Evolutionary conservation across 2,329 filamentous ascomycete genomes (phyloP), one percentile per base, ranked within the genome.

Genomic region (Mariannaea sp.): DNA sequence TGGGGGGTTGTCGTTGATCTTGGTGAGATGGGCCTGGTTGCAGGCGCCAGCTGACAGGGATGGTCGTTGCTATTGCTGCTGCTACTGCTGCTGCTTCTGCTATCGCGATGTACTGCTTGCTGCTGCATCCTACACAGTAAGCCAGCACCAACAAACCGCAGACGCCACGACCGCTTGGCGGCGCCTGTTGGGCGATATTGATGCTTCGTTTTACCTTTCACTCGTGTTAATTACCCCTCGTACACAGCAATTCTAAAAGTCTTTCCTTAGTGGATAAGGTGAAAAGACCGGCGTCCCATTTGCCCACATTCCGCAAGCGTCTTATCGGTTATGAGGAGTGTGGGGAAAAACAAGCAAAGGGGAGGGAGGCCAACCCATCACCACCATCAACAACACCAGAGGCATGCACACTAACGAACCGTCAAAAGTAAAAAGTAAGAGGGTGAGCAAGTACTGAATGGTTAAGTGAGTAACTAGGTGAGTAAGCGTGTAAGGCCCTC

Each of bases 231-330:
- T n/a, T n/a, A n/a, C n/a, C n/a, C 48, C 42, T 36, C 42, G 49
- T 29, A 33, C 43, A 40, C 13, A 33, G 36, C 50, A 39, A 38
- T 32, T 43, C 48, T 40, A 60, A 55, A 54, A 59, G 43, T 64
- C 53, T 41, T 52, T 17, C 16, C 16, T 7, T 32, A 53, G 51
- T 53, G 53, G 56, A 51, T 49, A 49, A 42, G 42, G 40, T 19
- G 38, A 17, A 35, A 24, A 48, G 46, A 10, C 29, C 32, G 24
- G 19, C 14, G 22, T 41, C n/a, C 33, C n/a, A n/a, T 13, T 39
- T 9, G 33, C 33, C 44, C 44, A 33, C 44, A 47, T n/a, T n/a
- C n/a, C n/a, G n/a, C n/a, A n/a, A n/a, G 17, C 4, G 30, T 40
- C 43, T n/a, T n/a, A 24, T 24, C 8, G 22, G 5, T 8, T 24